Evolutionary conservation across 2,329 filamentous ascomycete genomes (phyloP), one percentile per base, ranked within the genome.

Genomic region (Fusarium sp.): DNA sequence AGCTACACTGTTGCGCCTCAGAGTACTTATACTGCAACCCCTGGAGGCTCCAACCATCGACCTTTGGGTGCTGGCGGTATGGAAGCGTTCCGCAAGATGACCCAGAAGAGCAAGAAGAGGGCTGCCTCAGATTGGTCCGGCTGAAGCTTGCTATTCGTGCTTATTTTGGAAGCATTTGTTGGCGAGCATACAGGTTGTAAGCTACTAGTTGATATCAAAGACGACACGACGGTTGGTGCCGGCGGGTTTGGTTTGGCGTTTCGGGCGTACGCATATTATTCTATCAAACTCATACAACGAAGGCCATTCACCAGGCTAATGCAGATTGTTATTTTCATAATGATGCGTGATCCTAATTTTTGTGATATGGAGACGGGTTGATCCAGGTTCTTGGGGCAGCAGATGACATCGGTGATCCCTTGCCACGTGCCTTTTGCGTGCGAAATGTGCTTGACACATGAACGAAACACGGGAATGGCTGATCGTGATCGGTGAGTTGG

Each of bases 21-120:
- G 72, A 89, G 86, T 73, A 88, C 84, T 0, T 88, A 87, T 66
- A 84, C 87, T 65, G 80, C 82, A 19, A 76, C 75, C 26, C 77
- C 19, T 19, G 19, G 79, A 36, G 79, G 76, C 5, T 75, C 80
- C 6, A 84, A 86, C 63, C 84, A 84, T 63, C 80, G 85, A 38
- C 87, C 87, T 10, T 84, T 89, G 61, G 87, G 87, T 47, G 82
- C 86, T n/a, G 81, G 81, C 59, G 87, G 86, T 56, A 79, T 86
- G 73, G 86, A 88, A 65, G 86, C 87, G 1, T 89, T 89, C 77
- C 81, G 85, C 61, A 86, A 82, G 76, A 88, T 89, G 82, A 87
- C 85, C 9, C 82, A 86, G 69, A 88, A 86, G 76, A 81, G 81
- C 61, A 88, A 88, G 78, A 86, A 85, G 77, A 71, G 71, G 63